Evolutionary conservation across 129 eudicot species (phyloP), one percentile per base, ranked within the genome.

Genomic region (Chrysanthemum makinoi): DNA sequence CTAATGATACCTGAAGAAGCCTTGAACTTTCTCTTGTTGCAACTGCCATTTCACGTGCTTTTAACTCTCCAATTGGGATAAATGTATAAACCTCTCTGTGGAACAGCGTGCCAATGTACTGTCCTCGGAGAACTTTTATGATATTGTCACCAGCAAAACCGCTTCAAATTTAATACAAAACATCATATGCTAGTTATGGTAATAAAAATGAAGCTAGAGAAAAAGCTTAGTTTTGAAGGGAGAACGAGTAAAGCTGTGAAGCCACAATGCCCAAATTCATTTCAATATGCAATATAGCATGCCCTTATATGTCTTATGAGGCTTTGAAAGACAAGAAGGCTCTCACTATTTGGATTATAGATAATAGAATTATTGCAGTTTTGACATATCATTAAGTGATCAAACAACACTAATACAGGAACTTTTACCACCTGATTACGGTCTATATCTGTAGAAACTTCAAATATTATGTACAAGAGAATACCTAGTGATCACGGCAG

Each of bases 1-100:
- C 47, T 50, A 69, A 79, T 47, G 22, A 46, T 54, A 89, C 98
- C 95, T 93, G 98, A 72, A 93, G 95, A 12, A 88, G 79, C 67
- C 96, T 83, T 54, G 98, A 93, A 83, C 96, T 83, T 75, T 87
- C 98, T 71, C 96, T 85, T 18, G 98, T 92, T 60, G 98, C 86
- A 68, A 89, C 88, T 12, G 98, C 96, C 96, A 92, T 86, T 30
- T 89, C 95, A 49, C 95, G 92, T 11, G 83, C 87, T 75, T 84
- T 83, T 66, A 74, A 70, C n/a, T 87, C 95, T 74, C 82, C 87
- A 80, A 46, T 54, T 74, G 86, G 76, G 69, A 72, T 77, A 89
- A 86, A 85, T 44, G 72, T 75, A 79, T 82, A 84, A 70, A 95
- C 91, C 79, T 93, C 96, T 70, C 83, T 84, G 65, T 93, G 98